Conservation (phyloP, 2,329 filamentous ascomycete genomes). For the Penicillium sp. region DNA sequence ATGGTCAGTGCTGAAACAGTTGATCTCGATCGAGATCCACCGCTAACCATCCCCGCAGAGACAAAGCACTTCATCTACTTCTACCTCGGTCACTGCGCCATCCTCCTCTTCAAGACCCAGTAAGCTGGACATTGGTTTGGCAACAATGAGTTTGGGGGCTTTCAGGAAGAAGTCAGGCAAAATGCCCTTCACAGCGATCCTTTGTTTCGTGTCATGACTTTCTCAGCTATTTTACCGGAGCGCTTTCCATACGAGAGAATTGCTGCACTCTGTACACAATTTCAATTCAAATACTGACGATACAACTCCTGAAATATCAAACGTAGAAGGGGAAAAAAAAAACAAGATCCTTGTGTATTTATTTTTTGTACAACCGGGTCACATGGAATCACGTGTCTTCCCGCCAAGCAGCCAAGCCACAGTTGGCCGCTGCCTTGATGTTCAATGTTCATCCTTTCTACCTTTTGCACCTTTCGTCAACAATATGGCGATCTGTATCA, state of each 20-base stretch:
- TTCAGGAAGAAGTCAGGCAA: slow-evolving; percentile 1
- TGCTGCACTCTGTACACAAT: slow-evolving; percentile 14
- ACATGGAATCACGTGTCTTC: slow-evolving; percentile 24
- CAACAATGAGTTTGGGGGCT: not conserved
- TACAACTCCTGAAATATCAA: not conserved
- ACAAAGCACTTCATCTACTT: slow-evolving; percentile 99
- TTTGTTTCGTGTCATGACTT: slow-evolving; percentile 10
- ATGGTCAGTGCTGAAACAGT: slow-evolving; percentile 62
- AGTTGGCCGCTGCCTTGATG: slow-evolving; percentile 32
- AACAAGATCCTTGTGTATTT: not conserved
- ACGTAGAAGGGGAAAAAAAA: not conserved
- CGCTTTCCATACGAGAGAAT: slow-evolving; percentile 7
- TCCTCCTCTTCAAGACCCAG: slow-evolving; percentile 98
- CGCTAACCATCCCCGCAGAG: slow-evolving; percentile 56
- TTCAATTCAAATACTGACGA: slow-evolving; percentile 3
- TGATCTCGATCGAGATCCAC: not conserved
- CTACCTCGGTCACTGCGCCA: slow-evolving; percentile 97
- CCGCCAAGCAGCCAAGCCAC: slow-evolving; percentile 36
- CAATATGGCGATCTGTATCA: slow-evolving; percentile 45
- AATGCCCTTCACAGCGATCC: slow-evolving; percentile 13
- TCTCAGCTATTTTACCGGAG: slow-evolving; percentile 5
- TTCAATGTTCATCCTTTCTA: slow-evolving; percentile 7
- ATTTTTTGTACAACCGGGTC: slow-evolving; percentile 8
- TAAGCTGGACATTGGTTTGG: slow-evolving; percentile 39
- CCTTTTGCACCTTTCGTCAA: not conserved